Evolutionary conservation across 257 asterid genomes (phyloP).

Genomic region (Striga asiatica): DNA sequence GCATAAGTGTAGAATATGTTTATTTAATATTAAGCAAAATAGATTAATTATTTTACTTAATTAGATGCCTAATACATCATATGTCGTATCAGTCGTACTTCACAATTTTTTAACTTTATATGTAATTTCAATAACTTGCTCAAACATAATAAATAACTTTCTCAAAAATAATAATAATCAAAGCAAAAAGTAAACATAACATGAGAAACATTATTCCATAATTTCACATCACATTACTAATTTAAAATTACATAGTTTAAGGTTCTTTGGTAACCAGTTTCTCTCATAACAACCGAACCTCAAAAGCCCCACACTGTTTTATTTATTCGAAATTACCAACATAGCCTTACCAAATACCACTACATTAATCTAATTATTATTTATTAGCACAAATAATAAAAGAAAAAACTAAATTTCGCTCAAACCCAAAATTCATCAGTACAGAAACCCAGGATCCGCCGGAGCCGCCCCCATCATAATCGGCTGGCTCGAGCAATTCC

Average conservation of each 20-base stretch:
- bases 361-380: neutral
- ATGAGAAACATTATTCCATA: neutral
- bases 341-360: constrained; percentile 14
- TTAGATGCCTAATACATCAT: too few relatives aligned
- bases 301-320: constrained; percentile 5
- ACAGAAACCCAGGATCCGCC: constrained; percentile 34
- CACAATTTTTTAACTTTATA: too few relatives aligned
- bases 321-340: constrained; percentile 14
- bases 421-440: constrained; percentile 15
- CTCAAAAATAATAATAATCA: too few relatives aligned
- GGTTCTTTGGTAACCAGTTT: neutral
- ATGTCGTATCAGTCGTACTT: too few relatives aligned
- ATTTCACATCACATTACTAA: neutral
- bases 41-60: too few relatives aligned
- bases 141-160: too few relatives aligned
- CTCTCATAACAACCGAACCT: constrained; percentile 14
- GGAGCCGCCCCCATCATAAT: constrained; percentile 42
- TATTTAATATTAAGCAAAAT: too few relatives aligned
- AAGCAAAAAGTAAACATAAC: too few relatives aligned
- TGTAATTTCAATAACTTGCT: too few relatives aligned
- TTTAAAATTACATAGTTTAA: too few relatives aligned
- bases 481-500: constrained; percentile 60
- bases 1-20: too few relatives aligned
- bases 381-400: too few relatives aligned
- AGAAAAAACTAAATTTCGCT: neutral